Evolutionary conservation across 441 rosid species (phyloP), one percentile per base, ranked within the genome.

Genomic region (Codiaeum variegatum): DNA sequence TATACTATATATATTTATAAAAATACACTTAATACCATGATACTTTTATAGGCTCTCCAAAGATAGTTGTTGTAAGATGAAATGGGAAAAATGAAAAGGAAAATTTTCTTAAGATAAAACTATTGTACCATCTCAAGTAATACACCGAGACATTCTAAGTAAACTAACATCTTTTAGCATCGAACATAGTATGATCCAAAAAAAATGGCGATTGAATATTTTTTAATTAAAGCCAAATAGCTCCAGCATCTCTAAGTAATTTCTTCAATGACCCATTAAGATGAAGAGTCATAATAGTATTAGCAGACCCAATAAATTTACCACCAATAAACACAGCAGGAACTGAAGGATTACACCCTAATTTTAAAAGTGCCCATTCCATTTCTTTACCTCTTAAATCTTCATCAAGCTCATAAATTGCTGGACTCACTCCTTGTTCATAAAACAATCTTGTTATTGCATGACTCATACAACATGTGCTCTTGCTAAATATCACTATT

Each of bases 341-440:
- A n/a, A 93, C 91, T 0, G 91, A 24, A 3, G 96, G 96, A 78
- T 82, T 88, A 76, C 94, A 88, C 0, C 96, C 97, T 26, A 91
- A 79, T 70, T 90, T 78, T 13, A 78, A 51, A 54, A 90, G 83
- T 15, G 92, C 93, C 88, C 90, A 83, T 82, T 91, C 97, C 82
- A 93, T 88, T 58, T 91, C 98, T 77, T 84, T 90, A 0, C 92
- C 94, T 28, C 85, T 78, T 40, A 83, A 75, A 61, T 91, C 94
- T 73, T 88, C 83, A 29, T 93, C 96, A 0, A 90, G 87, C 86
- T 93, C 97, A 6, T 85, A 72, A 69, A 90, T 84, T 10, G 91
- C 91, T 0, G 96, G 98, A 79, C 92, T 88, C 79, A 88, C 97
- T 2, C 96, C 97, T 82, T 85, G 96, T 73, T 93, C 98, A 51